These are phyloP conservation scores for Colletotrichum sp. DNA, from an alignment of 2,329 filamentous ascomycete genomes.

Conservation along the genomic window DNA sequence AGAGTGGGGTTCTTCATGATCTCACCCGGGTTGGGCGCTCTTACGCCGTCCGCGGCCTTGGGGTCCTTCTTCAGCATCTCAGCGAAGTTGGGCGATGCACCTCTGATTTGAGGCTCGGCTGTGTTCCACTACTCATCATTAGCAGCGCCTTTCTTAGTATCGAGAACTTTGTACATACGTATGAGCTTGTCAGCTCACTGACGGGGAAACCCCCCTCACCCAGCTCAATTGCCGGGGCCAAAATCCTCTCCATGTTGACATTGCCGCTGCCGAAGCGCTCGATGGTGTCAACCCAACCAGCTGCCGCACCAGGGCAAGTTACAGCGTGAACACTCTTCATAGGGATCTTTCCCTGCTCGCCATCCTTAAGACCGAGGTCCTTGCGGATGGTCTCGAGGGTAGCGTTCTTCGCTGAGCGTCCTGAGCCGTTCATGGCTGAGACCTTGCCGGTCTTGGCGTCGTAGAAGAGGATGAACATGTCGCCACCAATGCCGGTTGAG, in stretches of 20 bases:
- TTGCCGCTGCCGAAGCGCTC: slow-evolving; percentile 90
- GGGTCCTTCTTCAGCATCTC: slow-evolving; percentile 88
- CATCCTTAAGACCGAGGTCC: slow-evolving; percentile 69
- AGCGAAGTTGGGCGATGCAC: slow-evolving; percentile 82
- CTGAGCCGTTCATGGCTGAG: slow-evolving; percentile 89
- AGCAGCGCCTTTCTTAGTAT: neutral
- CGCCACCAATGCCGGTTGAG: slow-evolving; percentile 93
- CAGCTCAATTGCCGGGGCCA: slow-evolving; percentile 82
- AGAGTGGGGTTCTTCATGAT: slow-evolving; percentile 87
- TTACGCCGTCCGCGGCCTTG: slow-evolving; percentile 68
- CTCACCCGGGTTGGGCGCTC: slow-evolving; percentile 81
- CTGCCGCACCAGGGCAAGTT: slow-evolving; percentile 88
- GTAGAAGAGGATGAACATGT: slow-evolving; percentile 97
- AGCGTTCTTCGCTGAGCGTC: slow-evolving; percentile 74
- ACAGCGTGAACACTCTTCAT: slow-evolving; percentile 79
- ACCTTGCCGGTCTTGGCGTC: slow-evolving; percentile 83
- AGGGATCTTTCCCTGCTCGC: slow-evolving; percentile 67
- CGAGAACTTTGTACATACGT: slow-evolving; percentile 54
- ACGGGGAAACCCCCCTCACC: slow-evolving; percentile 92
- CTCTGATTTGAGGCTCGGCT: slow-evolving; percentile 67
- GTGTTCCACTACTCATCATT: slow-evolving; percentile 67
- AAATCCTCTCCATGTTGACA: slow-evolving; percentile 75
- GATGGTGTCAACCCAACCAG: slow-evolving; percentile 90
- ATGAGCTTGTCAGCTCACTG: slow-evolving; percentile 74
- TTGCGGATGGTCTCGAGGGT: slow-evolving; percentile 74